Evolutionary conservation across 1,139 yeast species (phyloP).

Genomic region (Geotrichum bryndzae): DNA sequence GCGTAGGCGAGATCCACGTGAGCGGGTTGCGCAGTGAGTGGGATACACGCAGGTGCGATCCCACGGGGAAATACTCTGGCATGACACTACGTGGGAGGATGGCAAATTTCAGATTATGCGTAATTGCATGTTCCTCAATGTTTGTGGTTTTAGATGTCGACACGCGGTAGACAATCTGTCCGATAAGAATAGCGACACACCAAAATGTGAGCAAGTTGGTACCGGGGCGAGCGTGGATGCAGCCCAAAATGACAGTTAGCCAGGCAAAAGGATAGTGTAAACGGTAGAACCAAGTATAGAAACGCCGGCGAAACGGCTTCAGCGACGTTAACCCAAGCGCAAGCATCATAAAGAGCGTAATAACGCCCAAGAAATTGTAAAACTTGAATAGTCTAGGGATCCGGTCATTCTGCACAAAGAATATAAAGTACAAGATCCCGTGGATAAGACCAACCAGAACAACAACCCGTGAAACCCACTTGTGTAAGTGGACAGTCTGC

Average conservation of each 20-base stretch:
- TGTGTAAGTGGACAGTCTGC: slow-evolving; percentile 56
- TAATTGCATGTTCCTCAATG: slow-evolving; percentile 27
- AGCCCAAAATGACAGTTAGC: slow-evolving; percentile 51
- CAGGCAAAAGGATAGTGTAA: slow-evolving; percentile 67
- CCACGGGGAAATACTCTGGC: slow-evolving; percentile 36
- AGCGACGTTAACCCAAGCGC: slow-evolving; percentile 52
- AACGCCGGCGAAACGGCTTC: slow-evolving; percentile 46
- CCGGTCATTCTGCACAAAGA: slow-evolving; percentile 41
- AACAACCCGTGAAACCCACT: slow-evolving; percentile 71
- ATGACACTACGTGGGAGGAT: slow-evolving; percentile 34
- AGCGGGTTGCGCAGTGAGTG: slow-evolving; percentile 23
- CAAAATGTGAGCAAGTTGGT: slow-evolving; percentile 47
- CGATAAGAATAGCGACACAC: slow-evolving; percentile 44
- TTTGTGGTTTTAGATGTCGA: slow-evolving; percentile 29
- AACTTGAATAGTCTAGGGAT: slow-evolving; percentile 41
- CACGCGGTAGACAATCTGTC: slow-evolving; percentile 37
- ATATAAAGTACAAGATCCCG: slow-evolving; percentile 47
- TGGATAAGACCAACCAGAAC: slow-evolving; percentile 51
- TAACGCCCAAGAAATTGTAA: slow-evolving; percentile 58
- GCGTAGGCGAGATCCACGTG: slow-evolving; percentile 51
- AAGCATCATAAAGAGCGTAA: slow-evolving; percentile 43
- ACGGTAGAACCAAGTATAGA: slow-evolving; percentile 56
- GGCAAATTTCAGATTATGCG: slow-evolving; percentile 33
- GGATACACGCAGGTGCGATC: slow-evolving; percentile 46
- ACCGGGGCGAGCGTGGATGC: slow-evolving; percentile 75